Conservation (phyloP, 2,329 filamentous ascomycete genomes). For the Cladosporium sp. region DNA sequence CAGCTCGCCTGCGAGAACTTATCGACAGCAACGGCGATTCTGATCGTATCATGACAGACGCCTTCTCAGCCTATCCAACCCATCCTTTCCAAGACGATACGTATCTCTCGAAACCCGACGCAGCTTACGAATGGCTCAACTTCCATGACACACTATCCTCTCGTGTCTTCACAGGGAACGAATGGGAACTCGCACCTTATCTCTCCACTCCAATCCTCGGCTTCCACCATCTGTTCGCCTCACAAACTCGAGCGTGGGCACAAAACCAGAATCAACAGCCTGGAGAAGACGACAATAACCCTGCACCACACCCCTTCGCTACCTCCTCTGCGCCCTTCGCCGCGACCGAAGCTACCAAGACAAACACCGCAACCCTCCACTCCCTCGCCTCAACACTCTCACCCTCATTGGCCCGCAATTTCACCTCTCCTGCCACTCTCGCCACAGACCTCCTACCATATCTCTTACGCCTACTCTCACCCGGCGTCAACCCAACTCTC, state of each 20-base stretch:
- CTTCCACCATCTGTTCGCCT: slow-evolving; percentile 88
- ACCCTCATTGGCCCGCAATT: slow-evolving; percentile 70
- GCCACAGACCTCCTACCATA: slow-evolving; percentile 83
- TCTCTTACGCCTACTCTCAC: slow-evolving; percentile 77
- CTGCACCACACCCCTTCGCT: slow-evolving; percentile 65
- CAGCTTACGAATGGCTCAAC: slow-evolving; percentile 90
- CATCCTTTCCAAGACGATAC: slow-evolving; percentile 93
- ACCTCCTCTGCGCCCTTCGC: slow-evolving; percentile 79
- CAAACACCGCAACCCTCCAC: slow-evolving; percentile 72
- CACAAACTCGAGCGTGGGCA: slow-evolving; percentile 57
- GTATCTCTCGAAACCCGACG: slow-evolving; percentile 81
- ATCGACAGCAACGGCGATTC: slow-evolving; percentile 76
- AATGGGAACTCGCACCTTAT: slow-evolving; percentile 90
- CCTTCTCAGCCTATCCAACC: slow-evolving; percentile 82
- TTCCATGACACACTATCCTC: slow-evolving; percentile 86
- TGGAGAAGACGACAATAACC: slow-evolving; percentile 29
- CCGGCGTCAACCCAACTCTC: slow-evolving; percentile 87
- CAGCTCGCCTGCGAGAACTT: slow-evolving; percentile 72
- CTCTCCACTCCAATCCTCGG: slow-evolving; percentile 82
- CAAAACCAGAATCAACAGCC: slow-evolving; percentile 49
- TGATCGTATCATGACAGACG: slow-evolving; percentile 76
- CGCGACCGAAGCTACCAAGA: slow-evolving; percentile 77
- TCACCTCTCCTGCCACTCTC: slow-evolving; percentile 75
- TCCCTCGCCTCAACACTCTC: slow-evolving; percentile 71
- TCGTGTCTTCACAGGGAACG: slow-evolving; percentile 77